These are phyloP conservation scores for Colletotrichum noveboracense DNA, from an alignment of 2,329 filamentous ascomycete genomes.

Conservation along the genomic window DNA sequence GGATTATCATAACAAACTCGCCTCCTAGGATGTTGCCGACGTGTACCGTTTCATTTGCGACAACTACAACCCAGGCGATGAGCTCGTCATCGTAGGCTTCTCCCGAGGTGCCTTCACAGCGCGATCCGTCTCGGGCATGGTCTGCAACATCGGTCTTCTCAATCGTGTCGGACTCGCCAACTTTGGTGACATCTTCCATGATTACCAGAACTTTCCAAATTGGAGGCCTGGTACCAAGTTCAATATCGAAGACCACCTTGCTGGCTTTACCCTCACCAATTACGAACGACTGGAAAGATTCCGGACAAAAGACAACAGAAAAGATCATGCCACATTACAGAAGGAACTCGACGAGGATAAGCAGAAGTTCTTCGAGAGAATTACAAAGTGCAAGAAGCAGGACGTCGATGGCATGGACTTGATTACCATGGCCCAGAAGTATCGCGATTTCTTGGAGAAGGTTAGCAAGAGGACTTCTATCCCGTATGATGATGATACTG, in stretches of 20 bases:
- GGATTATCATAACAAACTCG: not conserved
- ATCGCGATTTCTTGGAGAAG: constrained; percentile 3
- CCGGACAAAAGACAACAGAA: not conserved
- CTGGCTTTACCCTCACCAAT: constrained; percentile 4
- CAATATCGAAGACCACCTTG: not conserved
- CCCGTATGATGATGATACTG: not conserved
- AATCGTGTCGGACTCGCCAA: constrained; percentile 17
- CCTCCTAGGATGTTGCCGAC: constrained; percentile 36
- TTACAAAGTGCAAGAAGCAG: not conserved
- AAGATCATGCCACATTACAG: not conserved
- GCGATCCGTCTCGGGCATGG: constrained; percentile 34
- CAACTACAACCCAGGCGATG: constrained; percentile 37
- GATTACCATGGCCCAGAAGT: not conserved
- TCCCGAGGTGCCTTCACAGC: constrained; percentile 41
- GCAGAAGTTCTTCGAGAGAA: not conserved
- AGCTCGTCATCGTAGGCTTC: constrained; percentile 40
- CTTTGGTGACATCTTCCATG: constrained; percentile 19
- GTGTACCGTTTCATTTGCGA: constrained; percentile 40
- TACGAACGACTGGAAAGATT: not conserved
- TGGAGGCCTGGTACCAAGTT: not conserved
- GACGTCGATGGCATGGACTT: not conserved
- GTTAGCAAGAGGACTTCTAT: not conserved
- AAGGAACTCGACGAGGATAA: not conserved
- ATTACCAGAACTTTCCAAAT: constrained; percentile 19
- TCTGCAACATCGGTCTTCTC: constrained; percentile 21